Percentiles rank a stretch among this genome's conserved stretches.
Conservation (phyloP, 306 rosid genomes). For the Purshia tridentata region DNA sequence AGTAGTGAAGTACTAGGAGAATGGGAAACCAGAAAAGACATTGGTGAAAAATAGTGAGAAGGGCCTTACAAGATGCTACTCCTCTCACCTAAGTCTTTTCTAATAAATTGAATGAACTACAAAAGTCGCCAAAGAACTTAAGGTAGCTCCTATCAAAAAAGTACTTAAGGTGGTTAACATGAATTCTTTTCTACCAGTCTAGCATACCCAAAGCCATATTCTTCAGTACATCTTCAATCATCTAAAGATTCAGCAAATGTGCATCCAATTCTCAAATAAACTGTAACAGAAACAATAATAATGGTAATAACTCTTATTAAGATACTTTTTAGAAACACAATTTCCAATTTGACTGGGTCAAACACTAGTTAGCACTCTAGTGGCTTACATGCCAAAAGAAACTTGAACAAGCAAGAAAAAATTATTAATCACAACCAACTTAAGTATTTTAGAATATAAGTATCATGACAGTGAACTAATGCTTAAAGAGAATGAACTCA, state of each 20-base stretch:
- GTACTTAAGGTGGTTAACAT: background rate
- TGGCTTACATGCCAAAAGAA: background rate
- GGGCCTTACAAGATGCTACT: background rate
- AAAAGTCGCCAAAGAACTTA: background rate
- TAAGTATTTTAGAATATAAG: background rate
- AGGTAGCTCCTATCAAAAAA: too few species aligned
- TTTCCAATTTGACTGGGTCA: background rate
- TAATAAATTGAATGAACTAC: background rate
- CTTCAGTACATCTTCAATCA: background rate
- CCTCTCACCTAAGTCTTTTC: background rate
- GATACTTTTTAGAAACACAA: background rate
- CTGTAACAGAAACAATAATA: too few species aligned
- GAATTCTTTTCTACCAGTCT: background rate
- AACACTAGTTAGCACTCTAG: background rate
- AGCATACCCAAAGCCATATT: background rate
- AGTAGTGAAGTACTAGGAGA: too few species aligned
- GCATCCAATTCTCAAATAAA: background rate
- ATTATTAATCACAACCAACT: background rate
- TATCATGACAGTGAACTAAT: conserved; percentile 20
- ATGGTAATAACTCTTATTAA: background rate
- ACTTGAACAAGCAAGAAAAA: background rate
- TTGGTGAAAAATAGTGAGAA: background rate
- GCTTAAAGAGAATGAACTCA: conserved; percentile 29
- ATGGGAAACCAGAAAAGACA: background rate
- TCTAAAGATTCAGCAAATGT: background rate